Evolutionary conservation across 305 asterid genomes (phyloP).

Genomic region (Euphrasia arctica): DNA sequence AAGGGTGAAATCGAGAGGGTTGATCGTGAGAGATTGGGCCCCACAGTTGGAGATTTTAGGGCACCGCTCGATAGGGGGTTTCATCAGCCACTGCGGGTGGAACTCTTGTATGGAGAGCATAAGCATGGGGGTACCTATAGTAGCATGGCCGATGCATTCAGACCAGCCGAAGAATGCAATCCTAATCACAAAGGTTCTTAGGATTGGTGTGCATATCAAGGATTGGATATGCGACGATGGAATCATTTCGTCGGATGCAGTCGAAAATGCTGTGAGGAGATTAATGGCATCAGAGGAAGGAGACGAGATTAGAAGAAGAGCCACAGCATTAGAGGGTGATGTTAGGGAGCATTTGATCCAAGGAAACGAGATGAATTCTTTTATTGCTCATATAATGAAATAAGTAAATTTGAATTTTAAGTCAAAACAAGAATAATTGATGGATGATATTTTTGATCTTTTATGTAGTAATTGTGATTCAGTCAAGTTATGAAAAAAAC

Average conservation of each 20-base stretch:
- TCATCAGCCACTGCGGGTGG: slow-evolving; percentile 4
- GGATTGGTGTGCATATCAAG: not conserved
- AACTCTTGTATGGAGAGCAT: slow-evolving; percentile 12
- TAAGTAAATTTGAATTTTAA: not conserved
- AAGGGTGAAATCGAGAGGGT: not conserved
- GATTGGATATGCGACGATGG: not conserved
- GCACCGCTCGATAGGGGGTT: not conserved
- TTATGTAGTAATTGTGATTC: too few species aligned
- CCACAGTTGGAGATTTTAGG: slow-evolving; percentile 10
- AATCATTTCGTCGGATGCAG: not conserved
- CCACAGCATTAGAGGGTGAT: not conserved
- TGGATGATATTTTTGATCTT: too few species aligned
- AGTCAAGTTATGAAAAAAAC: too few species aligned
- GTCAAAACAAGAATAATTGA: too few species aligned
- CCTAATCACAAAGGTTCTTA: slow-evolving; percentile 2
- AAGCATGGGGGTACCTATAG: slow-evolving; percentile 1
- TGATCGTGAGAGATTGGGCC: slow-evolving; percentile 11
- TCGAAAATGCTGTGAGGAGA: not conserved
- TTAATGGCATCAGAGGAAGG: slow-evolving; percentile 6
- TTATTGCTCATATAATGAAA: not conserved
- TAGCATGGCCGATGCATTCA: slow-evolving; percentile 12
- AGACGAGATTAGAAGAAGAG: not conserved
- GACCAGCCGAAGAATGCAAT: slow-evolving; percentile 3
- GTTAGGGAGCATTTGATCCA: not conserved
- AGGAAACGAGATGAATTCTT: slow-evolving; percentile 8